Percentiles rank a stretch among this genome's conserved stretches.
phyloP scores from a whole-genome alignment of 306 rosid species.

The Rosa persica region DNA sequence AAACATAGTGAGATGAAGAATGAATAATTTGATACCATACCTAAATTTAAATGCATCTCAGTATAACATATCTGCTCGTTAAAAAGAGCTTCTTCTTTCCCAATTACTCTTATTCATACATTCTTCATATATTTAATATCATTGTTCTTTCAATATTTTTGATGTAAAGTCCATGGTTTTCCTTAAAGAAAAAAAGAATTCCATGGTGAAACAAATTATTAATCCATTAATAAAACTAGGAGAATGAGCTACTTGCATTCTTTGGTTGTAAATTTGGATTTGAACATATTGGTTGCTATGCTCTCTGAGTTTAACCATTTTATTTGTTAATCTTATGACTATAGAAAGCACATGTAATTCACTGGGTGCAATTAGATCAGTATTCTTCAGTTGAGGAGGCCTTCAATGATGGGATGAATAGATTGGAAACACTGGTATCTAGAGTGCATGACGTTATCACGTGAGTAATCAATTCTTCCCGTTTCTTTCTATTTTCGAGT shows the following conservation, averaged over 20 bases:
- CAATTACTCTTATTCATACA: background rate
- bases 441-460: conserved; percentile 78
- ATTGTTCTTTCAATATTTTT: background rate
- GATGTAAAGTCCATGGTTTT: background rate
- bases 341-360: conserved; percentile 87
- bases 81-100: background rate
- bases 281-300: conserved; percentile 1
- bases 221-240: background rate
- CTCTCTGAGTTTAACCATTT: conserved; percentile 1
- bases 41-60: background rate
- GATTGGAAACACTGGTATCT: conserved; percentile 62
- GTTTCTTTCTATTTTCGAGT: conserved; percentile 7
- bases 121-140: background rate
- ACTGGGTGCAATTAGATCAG: conserved; percentile 82
- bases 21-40: background rate
- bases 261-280: conserved; percentile 1
- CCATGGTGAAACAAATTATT: background rate
- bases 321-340: conserved; percentile 12
- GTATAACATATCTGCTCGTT: background rate
- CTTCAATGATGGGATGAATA: conserved; percentile 55
- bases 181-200: background rate
- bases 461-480: conserved; percentile 46
- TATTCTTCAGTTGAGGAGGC: conserved; percentile 77
- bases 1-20: background rate
- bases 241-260: background rate